Percentiles rank a stretch among this genome's conserved stretches.
These are phyloP conservation scores for Coriaria nepalensis DNA, from an alignment of 306 rosid genomes.

Conservation along the genomic window DNA sequence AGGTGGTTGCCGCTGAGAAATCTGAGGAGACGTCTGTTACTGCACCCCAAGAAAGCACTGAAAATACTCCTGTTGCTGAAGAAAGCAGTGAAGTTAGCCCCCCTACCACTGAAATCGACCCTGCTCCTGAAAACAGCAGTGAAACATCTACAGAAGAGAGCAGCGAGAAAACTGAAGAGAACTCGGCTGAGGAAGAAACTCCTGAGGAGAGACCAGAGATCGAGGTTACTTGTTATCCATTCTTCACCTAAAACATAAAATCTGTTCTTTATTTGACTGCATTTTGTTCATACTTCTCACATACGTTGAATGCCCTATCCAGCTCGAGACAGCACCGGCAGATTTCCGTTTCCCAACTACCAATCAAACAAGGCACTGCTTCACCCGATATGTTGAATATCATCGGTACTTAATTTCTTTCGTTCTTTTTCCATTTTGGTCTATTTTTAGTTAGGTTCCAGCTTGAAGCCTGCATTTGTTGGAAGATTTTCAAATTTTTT, in stretches of 20 bases:
- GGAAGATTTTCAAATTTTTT: background rate
- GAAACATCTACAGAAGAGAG: slow-evolving; percentile 31
- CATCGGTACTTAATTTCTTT: slow-evolving; percentile 42
- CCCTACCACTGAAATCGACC: slow-evolving; percentile 17
- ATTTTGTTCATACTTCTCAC: background rate
- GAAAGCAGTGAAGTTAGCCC: slow-evolving; percentile 34
- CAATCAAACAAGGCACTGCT: slow-evolving; percentile 96
- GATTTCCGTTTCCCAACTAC: slow-evolving; percentile 98
- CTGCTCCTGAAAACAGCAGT: slow-evolving; percentile 14
- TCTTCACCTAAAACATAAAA: background rate
- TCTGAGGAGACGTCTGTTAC: slow-evolving; percentile 26
- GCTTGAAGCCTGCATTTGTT: background rate
- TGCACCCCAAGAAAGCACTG: slow-evolving; percentile 6
- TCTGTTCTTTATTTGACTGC: background rate
- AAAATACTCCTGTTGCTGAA: slow-evolving; percentile 25
- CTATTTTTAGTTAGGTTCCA: too few relatives aligned
- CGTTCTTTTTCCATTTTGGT: background rate
- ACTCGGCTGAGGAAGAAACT: slow-evolving; percentile 43
- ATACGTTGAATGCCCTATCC: slow-evolving; percentile 12
- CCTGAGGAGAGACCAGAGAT: slow-evolving; percentile 61
- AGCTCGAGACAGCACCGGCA: slow-evolving; percentile 93
- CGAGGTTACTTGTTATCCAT: slow-evolving; percentile 32
- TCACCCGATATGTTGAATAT: slow-evolving; percentile 80
- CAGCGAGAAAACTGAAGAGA: slow-evolving; percentile 31
- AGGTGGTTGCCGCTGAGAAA: slow-evolving; percentile 30